Percentiles rank a stretch among this genome's conserved stretches.
phyloP scores from a whole-genome alignment of 306 rosid species.

The Ceratonia siliqua region DNA sequence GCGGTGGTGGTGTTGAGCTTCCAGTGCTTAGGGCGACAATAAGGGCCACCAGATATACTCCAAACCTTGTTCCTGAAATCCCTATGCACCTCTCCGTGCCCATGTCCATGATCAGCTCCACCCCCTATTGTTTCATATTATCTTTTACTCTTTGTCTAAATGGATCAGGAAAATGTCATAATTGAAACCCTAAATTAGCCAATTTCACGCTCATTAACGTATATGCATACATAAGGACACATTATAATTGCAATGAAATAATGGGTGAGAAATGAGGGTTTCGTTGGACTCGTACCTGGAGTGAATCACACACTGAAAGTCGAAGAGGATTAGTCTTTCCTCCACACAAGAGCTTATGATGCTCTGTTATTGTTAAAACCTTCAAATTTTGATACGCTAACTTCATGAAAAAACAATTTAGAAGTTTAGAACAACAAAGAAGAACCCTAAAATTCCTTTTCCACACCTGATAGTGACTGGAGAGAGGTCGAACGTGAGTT shows the following conservation, averaged over 20 bases:
- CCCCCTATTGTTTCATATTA: constrained; percentile 48
- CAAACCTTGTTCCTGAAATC: constrained; percentile 93
- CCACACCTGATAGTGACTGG: no score
- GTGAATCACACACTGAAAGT: not conserved
- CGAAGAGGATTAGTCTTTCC: not conserved
- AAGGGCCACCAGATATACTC: constrained; percentile 92
- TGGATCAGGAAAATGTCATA: constrained; percentile 15
- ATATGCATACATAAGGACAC: not conserved
- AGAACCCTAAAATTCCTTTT: no score
- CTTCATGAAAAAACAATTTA: no score
- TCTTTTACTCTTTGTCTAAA: not conserved
- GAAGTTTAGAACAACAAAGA: no score
- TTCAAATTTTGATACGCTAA: no score
- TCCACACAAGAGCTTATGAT: not conserved
- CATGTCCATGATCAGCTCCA: constrained; percentile 70
- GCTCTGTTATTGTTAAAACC: not conserved
- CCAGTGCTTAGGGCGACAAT: constrained; percentile 97
- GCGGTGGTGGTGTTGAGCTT: constrained; percentile 93
- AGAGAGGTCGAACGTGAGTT: no score
- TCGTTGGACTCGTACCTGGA: not conserved
- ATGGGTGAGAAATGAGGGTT: not conserved
- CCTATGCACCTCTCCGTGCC: constrained; percentile 52
- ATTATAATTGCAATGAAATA: not conserved
- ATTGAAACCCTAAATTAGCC: constrained; percentile 46
- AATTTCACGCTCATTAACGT: not conserved